A percentile compares a stretch with the other conserved stretches of the same genome.
These are phyloP conservation scores for Chrysopogon serrulatus DNA, from an alignment of 176 grass and related monocot species.

Conservation along the genomic window DNA sequence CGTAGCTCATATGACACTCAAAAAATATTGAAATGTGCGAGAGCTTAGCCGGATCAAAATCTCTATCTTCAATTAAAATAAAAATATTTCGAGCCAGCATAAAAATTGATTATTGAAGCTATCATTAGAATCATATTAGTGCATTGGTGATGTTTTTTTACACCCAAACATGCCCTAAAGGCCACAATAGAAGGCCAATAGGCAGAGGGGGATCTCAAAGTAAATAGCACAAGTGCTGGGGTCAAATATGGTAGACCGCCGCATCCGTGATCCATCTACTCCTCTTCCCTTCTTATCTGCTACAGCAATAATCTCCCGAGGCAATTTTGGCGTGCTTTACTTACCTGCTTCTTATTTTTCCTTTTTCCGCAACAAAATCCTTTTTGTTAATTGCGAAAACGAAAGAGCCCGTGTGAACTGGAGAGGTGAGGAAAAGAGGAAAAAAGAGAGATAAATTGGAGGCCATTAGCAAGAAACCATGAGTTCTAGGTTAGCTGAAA, in stretches of 20 bases:
- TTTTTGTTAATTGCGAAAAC: slow-evolving; percentile 37
- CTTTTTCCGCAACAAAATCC: slow-evolving; percentile 6
- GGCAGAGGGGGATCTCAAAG: neutral
- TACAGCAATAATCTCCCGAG: slow-evolving; percentile 38
- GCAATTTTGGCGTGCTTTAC: slow-evolving; percentile 83
- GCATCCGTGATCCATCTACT: slow-evolving; percentile 36
- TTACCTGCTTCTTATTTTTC: slow-evolving; percentile 48
- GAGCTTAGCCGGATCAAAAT: no score
- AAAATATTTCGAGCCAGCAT: no score
- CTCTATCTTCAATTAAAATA: no score
- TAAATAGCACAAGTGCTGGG: slow-evolving; percentile 29
- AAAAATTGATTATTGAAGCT: no score
- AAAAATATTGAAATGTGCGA: no score
- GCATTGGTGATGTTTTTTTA: neutral
- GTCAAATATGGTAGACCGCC: slow-evolving; percentile 31
- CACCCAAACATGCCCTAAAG: neutral
- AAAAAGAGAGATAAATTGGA: slow-evolving; percentile 45
- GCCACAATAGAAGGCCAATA: slow-evolving; percentile 29
- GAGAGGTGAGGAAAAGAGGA: slow-evolving; percentile 25
- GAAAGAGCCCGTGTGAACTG: slow-evolving; percentile 45
- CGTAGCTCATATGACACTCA: no score
- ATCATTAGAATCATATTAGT: neutral
- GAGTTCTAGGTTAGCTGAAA: slow-evolving; percentile 29
- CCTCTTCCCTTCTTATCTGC: slow-evolving; percentile 30
- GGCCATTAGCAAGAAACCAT: slow-evolving; percentile 28